A percentile compares a stretch with the other conserved stretches of the same genome.
phyloP scores from a whole-genome alignment of 176 grass and related monocot species.

The Oryza glumipatula region DNA sequence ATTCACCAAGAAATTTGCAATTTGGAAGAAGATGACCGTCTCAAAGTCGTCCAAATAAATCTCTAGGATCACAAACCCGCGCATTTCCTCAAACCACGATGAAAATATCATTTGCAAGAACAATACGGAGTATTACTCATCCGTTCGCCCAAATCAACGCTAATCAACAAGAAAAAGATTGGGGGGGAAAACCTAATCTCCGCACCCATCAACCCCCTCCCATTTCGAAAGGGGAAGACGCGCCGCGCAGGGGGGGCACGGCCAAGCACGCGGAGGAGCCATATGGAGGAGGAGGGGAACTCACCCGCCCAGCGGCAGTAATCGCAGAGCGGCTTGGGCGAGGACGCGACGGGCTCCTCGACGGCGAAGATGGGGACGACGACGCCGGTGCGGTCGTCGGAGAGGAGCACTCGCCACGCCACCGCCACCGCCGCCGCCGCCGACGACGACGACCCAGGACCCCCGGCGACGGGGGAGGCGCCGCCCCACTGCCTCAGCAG shows the following conservation, averaged over 20 bases:
- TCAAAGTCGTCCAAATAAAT: background rate
- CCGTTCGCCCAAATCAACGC: background rate
- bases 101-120: background rate
- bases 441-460: background rate
- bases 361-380: slow-evolving; percentile 63
- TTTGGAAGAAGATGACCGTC: background rate
- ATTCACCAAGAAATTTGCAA: background rate
- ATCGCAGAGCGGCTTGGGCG: slow-evolving; percentile 56
- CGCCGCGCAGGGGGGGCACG: background rate
- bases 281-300: background rate
- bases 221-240: background rate
- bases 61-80: background rate
- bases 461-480: background rate
- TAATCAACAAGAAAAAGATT: background rate
- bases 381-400: slow-evolving; percentile 54
- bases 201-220: background rate
- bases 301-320: slow-evolving; percentile 72
- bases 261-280: slow-evolving; percentile 1
- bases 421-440: background rate
- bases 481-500: slow-evolving; percentile 56
- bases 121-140: background rate
- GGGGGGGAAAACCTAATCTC: slow-evolving; percentile 26
- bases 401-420: slow-evolving; percentile 60
- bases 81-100: slow-evolving; percentile 3
- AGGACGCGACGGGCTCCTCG: slow-evolving; percentile 57